phyloP scores from a whole-genome alignment of 495 filamentous ascomycete genomes.

The Penicillium roqueforti region DNA sequence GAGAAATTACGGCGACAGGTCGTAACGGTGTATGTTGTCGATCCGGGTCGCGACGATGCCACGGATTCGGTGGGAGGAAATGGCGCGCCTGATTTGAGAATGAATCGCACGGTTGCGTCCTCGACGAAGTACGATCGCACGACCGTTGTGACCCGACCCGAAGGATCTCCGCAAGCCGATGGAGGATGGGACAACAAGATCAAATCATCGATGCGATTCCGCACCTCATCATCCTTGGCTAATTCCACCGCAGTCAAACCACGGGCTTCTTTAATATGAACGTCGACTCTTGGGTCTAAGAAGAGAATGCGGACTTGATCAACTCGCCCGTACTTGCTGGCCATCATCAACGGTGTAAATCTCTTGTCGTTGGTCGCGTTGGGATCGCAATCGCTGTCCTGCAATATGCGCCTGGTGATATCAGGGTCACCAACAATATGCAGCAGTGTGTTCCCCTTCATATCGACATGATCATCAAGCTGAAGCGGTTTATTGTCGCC shows the following conservation, averaged over 20 bases:
- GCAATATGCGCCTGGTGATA: constrained; percentile 68
- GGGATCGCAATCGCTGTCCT: constrained; percentile 83
- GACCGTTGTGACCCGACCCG: constrained; percentile 84
- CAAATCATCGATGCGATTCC: constrained; percentile 93
- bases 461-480: constrained; percentile 88
- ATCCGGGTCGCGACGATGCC: constrained; percentile 36
- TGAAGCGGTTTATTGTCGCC: constrained; percentile 75
- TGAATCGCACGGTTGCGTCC: constrained; percentile 87
- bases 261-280: constrained; percentile 75
- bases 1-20: constrained; percentile 84
- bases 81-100: constrained; percentile 83
- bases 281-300: constrained; percentile 79
- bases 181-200: constrained; percentile 69
- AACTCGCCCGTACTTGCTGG: constrained; percentile 96
- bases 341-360: constrained; percentile 96
- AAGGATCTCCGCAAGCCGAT: constrained; percentile 46
- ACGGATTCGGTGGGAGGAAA: constrained; percentile 28
- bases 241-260: constrained; percentile 94
- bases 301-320: constrained; percentile 90
- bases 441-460: constrained; percentile 86
- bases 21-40: constrained; percentile 78
- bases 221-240: constrained; percentile 96
- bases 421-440: constrained; percentile 88
- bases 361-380: constrained; percentile 95
- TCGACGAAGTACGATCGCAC: constrained; percentile 98